Evolutionary conservation across 1,284 basidiomycete species (phyloP), one percentile per base, ranked within the genome.

Genomic region (Veloboletus limbatus): DNA sequence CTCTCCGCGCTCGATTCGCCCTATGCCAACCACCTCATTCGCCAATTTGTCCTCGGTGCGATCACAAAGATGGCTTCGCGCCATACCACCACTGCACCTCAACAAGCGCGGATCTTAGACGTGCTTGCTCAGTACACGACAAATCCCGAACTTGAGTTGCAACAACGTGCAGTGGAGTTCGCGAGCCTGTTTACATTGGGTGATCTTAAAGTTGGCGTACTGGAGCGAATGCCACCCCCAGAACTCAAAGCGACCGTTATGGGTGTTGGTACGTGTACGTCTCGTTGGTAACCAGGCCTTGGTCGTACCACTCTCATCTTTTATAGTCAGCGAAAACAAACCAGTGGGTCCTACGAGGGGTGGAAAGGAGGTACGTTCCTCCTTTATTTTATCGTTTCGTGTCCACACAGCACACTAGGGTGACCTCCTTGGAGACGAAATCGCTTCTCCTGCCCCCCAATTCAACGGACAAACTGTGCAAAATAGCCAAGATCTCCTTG

Each of bases 191-290:
- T 94, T 60, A 77, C 73, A 27, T 64, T 88, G 14, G 81, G 81
- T 17, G 87, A 92, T 33, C 74, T 95, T 26, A 79, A 85, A 47
- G 79, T 81, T n/a, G 97, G 94, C 36, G 94, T 99, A 1, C 69
- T 99, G 49, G 97, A 99, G 72, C 82, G 93, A 46, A 99, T 99
- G 97, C 97, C 97, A 7, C 90, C 93, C 6, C 97, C 97, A 3
- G 96, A 99, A 67, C 73, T 99, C 59, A 95, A 92, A 69, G 86
- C 89, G 18, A 96, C 94, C 4, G 89, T 97, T 4, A 88, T 95
- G 77, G 94, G 92, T 41, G 80, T 88, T 48, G 88, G 89, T 90
- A 47, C n/a, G 54, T 50, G 89, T 90, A 47, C n/a, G 54, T 50
- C 41, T 13, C 11, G 21, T 37, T 9, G 2, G 14, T 21, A 39